Conservation (phyloP, 2,329 filamentous ascomycete species). For the Pseudonectria foliicola region DNA sequence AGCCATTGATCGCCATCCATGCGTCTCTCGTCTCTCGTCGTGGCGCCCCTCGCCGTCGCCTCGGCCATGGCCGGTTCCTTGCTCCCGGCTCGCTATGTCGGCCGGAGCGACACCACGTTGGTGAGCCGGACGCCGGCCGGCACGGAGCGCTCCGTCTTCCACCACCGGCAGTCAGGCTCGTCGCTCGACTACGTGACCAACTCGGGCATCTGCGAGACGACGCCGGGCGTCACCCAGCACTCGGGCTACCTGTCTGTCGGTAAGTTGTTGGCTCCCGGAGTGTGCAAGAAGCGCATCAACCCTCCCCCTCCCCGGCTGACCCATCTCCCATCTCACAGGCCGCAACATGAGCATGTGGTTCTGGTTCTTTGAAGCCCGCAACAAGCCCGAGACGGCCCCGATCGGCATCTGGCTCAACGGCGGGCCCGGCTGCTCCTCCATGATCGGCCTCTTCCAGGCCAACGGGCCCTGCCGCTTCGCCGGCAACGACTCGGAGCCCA, state of each 20-base stretch:
- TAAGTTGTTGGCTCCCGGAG: constrained; percentile 25
- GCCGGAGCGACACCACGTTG: constrained; percentile 12
- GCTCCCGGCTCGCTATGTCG: constrained; percentile 11
- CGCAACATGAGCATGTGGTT: constrained; percentile 30
- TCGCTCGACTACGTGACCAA: constrained; percentile 19
- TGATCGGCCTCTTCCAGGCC: constrained; percentile 46
- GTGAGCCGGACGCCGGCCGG: constrained; percentile 6
- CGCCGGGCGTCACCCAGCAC: constrained; percentile 54
- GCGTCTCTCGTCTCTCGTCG: no score
- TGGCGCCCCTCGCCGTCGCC: no score
- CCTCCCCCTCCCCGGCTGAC: no score
- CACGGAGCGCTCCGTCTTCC: constrained; percentile 9
- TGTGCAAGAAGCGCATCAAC: no score
- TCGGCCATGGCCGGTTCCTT: neutral
- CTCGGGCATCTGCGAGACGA: constrained; percentile 47
- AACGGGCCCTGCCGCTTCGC: constrained; percentile 75
- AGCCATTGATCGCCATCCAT: no score
- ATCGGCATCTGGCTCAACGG: constrained; percentile 50
- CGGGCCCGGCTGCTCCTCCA: constrained; percentile 27
- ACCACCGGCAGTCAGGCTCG: constrained; percentile 13
- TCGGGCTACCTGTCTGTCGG: constrained; percentile 56
- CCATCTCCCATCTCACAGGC: constrained; percentile 4
- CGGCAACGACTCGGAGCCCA: constrained; percentile 22
- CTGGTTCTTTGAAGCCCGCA: constrained; percentile 43
- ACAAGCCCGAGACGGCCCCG: constrained; percentile 30